These are phyloP conservation scores for Viola odorata DNA, from an alignment of 345 rosid species.

Conservation along the genomic window DNA sequence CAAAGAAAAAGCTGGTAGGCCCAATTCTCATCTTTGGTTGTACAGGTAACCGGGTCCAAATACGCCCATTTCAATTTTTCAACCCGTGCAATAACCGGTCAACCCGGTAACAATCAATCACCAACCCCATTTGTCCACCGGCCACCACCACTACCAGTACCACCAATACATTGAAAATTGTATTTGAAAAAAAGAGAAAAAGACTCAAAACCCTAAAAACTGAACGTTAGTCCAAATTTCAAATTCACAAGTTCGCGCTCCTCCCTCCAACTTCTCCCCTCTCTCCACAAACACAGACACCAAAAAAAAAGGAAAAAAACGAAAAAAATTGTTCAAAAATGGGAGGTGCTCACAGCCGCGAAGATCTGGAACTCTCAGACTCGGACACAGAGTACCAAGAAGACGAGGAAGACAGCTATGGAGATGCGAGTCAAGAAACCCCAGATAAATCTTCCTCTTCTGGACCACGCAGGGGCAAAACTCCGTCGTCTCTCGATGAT, in stretches of 20 bases:
- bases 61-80: neutral
- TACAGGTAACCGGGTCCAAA: neutral
- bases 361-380: constrained; percentile 58
- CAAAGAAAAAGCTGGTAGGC: neutral
- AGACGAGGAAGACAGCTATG: constrained; percentile 38
- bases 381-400: constrained; percentile 46
- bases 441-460: constrained; percentile 38
- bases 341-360: constrained; percentile 71
- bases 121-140: neutral
- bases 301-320: neutral
- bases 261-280: neutral
- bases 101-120: neutral
- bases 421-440: constrained; percentile 46
- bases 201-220: neutral
- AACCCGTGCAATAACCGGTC: neutral
- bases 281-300: neutral
- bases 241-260: constrained; percentile 52
- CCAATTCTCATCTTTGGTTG: neutral
- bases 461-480: constrained; percentile 24
- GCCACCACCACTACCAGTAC: neutral
- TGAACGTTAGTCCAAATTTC: constrained; percentile 33
- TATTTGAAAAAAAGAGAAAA: neutral
- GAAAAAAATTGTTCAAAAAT: constrained; percentile 16
- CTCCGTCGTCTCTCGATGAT: constrained; percentile 57
- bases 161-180: neutral